Conservation (phyloP, 2,329 filamentous ascomycete genomes). For the Hypoxylon rubiginosum region DNA sequence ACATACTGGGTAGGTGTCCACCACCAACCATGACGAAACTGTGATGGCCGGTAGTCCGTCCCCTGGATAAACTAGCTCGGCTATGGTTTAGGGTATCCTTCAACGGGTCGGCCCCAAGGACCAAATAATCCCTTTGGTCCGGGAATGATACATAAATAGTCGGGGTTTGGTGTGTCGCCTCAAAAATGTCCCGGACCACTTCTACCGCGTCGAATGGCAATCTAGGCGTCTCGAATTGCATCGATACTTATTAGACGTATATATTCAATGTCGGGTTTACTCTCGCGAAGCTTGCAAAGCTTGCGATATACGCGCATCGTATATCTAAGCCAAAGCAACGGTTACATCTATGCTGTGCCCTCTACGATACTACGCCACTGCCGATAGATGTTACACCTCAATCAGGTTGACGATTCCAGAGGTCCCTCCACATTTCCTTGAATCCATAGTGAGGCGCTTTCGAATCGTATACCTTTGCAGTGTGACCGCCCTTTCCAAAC, state of each 20-base stretch:
- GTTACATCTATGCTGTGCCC: not conserved
- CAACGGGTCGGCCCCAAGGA: slow-evolving; percentile 39
- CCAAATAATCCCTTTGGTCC: slow-evolving; percentile 37
- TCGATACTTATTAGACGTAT: not conserved
- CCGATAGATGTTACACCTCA: not conserved
- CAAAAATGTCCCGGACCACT: not conserved
- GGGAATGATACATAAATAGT: slow-evolving; percentile 17
- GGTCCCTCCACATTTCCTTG: slow-evolving; percentile 88
- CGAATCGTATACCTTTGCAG: slow-evolving; percentile 79
- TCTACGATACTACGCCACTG: slow-evolving; percentile 1
- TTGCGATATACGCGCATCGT: not conserved
- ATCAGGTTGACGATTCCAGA: slow-evolving; percentile 61
- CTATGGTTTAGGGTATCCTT: slow-evolving; percentile 21
- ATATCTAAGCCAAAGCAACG: slow-evolving; percentile 2
- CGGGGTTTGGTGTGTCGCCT: slow-evolving; percentile 22
- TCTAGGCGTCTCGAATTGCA: slow-evolving; percentile 1
- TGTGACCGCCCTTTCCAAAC: slow-evolving; percentile 65
- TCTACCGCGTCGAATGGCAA: not conserved
- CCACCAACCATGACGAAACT: slow-evolving; percentile 34
- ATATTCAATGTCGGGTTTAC: not conserved
- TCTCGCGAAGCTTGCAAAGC: not conserved
- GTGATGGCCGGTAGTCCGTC: slow-evolving; percentile 33
- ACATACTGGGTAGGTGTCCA: not conserved
- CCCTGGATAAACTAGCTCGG: slow-evolving; percentile 36
- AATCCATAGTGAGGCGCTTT: slow-evolving; percentile 84